phyloP scores from a whole-genome alignment of 2,329 filamentous ascomycete species.

The Claviceps lovelessii region DNA sequence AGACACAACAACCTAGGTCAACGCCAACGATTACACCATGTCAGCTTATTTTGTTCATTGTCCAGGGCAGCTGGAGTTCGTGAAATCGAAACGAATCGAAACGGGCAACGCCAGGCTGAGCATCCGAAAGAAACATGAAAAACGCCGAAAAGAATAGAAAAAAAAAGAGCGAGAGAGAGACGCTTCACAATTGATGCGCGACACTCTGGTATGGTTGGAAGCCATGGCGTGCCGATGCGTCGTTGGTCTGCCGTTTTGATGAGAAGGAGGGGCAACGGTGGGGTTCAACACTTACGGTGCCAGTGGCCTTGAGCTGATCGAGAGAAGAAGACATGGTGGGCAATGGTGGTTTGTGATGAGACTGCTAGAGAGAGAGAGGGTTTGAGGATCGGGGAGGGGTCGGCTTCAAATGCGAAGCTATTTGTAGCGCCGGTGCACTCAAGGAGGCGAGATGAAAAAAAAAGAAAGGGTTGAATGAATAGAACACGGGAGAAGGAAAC shows the following conservation, averaged over 20 bases:
- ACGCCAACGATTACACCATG: constrained; percentile 8
- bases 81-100: not conserved
- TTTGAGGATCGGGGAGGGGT: not conserved
- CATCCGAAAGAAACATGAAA: not conserved
- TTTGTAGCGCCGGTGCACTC: not conserved
- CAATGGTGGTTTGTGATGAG: not conserved
- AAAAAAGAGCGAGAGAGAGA: not conserved
- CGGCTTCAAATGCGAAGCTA: too few relatives aligned
- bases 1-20: constrained; percentile 70
- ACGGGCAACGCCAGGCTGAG: not conserved
- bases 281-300: constrained; percentile 60
- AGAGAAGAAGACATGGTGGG: constrained; percentile 68
- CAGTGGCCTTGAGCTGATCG: constrained; percentile 90
- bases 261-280: constrained; percentile 18
- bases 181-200: not conserved
- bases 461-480: not conserved
- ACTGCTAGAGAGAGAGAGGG: not conserved
- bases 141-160: not conserved
- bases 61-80: not conserved
- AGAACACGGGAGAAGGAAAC: not conserved
- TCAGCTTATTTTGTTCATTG: constrained; percentile 10
- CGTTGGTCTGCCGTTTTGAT: not conserved
- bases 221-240: not conserved
- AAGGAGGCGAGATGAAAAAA: not conserved
- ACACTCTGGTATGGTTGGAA: constrained; percentile 1